Conservation (phyloP, 768 basidiomycete genomes). For the Galerina sulciceps region DNA sequence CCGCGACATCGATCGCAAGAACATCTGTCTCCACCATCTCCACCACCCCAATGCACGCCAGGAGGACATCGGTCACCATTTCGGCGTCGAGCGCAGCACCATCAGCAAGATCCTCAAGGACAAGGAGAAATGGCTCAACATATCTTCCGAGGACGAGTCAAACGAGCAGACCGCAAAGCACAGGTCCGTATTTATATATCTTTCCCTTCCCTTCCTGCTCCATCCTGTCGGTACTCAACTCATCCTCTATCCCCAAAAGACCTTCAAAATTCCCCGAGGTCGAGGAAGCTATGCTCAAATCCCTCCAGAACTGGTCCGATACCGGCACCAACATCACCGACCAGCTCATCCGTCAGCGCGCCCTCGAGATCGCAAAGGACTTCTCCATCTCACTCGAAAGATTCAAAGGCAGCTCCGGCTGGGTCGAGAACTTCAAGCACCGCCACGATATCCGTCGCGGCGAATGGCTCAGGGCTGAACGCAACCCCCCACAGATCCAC, state of each 20-base stretch:
- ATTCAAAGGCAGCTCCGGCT: constrained; percentile 92
- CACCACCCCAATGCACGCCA: constrained; percentile 73
- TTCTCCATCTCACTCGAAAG: constrained; percentile 45
- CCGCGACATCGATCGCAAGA: constrained; percentile 72
- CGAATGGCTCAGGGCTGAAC: constrained; percentile 37
- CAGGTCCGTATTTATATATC: constrained; percentile 46
- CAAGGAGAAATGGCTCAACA: constrained; percentile 80
- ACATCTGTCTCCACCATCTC: constrained; percentile 71
- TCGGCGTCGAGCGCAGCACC: constrained; percentile 89
- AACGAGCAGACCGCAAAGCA: constrained; percentile 68
- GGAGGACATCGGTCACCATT: constrained; percentile 80
- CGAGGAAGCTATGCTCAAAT: constrained; percentile 64
- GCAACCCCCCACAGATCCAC: not conserved
- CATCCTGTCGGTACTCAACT: not conserved
- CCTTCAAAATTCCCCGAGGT: constrained; percentile 83
- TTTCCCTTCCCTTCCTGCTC: not conserved
- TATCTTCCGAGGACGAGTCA: constrained; percentile 52
- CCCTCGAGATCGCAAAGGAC: constrained; percentile 63
- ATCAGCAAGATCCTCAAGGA: constrained; percentile 91
- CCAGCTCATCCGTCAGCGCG: constrained; percentile 62
- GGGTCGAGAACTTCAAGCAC: constrained; percentile 92
- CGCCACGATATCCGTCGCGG: constrained; percentile 78
- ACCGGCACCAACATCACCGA: constrained; percentile 61
- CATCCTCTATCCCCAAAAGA: constrained; percentile 36
- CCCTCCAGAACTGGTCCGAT: constrained; percentile 60